These are phyloP conservation scores for Phytophthora melonis DNA, from an alignment of 352 stramenopile genomes.

Conservation along the genomic window DNA sequence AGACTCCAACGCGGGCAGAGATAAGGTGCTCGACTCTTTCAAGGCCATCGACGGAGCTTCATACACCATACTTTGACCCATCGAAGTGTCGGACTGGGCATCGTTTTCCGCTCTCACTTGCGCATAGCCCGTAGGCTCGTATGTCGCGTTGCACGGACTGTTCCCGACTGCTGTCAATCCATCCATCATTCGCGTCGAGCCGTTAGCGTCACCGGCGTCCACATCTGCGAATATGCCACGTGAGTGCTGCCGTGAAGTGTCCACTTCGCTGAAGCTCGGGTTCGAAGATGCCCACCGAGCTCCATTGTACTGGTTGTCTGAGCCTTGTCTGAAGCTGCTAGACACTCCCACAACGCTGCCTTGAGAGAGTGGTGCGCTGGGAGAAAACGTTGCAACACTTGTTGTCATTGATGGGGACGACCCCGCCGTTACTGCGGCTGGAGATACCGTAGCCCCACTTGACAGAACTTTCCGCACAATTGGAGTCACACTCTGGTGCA, in stretches of 20 bases:
- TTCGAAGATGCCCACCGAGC: slow-evolving; percentile 18
- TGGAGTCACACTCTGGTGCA: slow-evolving; percentile 78
- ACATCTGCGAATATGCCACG: slow-evolving; percentile 20
- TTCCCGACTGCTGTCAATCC: slow-evolving; percentile 19
- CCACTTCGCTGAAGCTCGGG: slow-evolving; percentile 9
- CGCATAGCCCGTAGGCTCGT: slow-evolving; percentile 12
- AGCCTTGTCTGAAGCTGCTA: neutral
- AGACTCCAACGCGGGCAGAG: slow-evolving; percentile 21
- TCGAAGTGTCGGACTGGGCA: slow-evolving; percentile 5
- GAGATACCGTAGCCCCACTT: slow-evolving; percentile 10
- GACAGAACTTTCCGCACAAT: slow-evolving; percentile 77
- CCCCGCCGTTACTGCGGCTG: slow-evolving; percentile 1
- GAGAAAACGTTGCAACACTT: slow-evolving; percentile 20
- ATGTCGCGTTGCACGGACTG: slow-evolving; percentile 8
- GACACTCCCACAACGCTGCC: slow-evolving; percentile 6
- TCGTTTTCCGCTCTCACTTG: slow-evolving; percentile 11
- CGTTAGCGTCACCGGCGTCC: slow-evolving; percentile 5
- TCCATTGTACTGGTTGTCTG: slow-evolving; percentile 22
- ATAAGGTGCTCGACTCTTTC: slow-evolving; percentile 13
- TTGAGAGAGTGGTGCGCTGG: slow-evolving; percentile 6
- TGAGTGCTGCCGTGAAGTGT: slow-evolving; percentile 14
- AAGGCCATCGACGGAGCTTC: slow-evolving; percentile 13
- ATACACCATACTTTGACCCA: slow-evolving; percentile 14
- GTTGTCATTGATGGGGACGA: slow-evolving; percentile 4
- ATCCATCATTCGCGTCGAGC: slow-evolving; percentile 24